A percentile compares a stretch with the other conserved stretches of the same genome.
Evolutionary conservation across 257 asterid species (phyloP).

Genomic region (Gentiana straminea): DNA sequence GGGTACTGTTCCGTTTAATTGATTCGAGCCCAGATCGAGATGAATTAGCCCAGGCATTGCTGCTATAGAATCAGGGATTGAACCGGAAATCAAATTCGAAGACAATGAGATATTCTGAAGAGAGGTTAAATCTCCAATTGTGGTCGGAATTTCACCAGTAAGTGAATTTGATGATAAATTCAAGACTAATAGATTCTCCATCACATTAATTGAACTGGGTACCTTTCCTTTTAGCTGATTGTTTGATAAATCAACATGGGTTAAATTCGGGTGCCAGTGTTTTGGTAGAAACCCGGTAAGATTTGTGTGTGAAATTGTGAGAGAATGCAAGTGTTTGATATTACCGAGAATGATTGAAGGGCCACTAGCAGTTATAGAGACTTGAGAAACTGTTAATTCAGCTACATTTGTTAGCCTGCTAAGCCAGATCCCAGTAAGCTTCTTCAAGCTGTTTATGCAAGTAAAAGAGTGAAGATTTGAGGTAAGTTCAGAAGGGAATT

Average conservation of each 20-base stretch:
- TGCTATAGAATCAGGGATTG: constrained; percentile 57
- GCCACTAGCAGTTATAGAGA: constrained; percentile 46
- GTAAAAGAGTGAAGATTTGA: constrained; percentile 56
- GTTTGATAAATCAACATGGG: constrained; percentile 53
- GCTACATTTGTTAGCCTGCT: constrained; percentile 41
- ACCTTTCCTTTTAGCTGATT: constrained; percentile 58
- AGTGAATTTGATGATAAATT: constrained; percentile 72
- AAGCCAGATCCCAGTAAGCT: constrained; percentile 70
- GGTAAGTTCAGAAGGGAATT: constrained; percentile 57
- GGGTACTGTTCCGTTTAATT: constrained; percentile 79
- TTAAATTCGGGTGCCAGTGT: constrained; percentile 62
- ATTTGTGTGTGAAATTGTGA: constrained; percentile 55
- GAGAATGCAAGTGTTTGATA: constrained; percentile 35
- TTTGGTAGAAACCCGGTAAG: constrained; percentile 59
- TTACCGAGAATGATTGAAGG: constrained; percentile 40
- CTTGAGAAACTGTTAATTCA: constrained; percentile 48
- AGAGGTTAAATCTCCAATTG: constrained; percentile 60
- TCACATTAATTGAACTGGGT: constrained; percentile 46
- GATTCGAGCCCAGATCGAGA: constrained; percentile 77
- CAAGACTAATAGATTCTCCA: constrained; percentile 47
- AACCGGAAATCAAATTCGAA: constrained; percentile 52
- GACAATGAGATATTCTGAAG: constrained; percentile 54
- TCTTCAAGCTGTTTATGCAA: constrained; percentile 53
- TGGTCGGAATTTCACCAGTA: constrained; percentile 49
- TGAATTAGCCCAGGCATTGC: constrained; percentile 49